A percentile compares a stretch with the other conserved stretches of the same genome.
Conservation (phyloP, 495 filamentous ascomycete species). For the Pseudomonodictys pantanalensis region DNA sequence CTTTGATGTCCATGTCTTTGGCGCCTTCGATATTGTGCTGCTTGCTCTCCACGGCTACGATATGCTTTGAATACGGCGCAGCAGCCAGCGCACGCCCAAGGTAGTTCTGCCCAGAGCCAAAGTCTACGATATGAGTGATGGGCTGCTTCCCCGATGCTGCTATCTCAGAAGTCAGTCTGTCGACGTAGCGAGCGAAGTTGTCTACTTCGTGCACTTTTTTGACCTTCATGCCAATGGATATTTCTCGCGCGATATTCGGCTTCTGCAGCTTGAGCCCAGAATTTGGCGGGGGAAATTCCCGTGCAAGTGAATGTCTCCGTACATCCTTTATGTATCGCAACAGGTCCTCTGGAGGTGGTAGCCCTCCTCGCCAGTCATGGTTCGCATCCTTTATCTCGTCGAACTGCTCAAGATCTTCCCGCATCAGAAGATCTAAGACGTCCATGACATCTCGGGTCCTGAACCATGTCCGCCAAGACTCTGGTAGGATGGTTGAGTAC, state of each 20-base stretch:
- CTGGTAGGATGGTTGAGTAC: constrained; percentile 69
- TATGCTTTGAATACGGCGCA: constrained; percentile 76
- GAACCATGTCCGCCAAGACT: constrained; percentile 79
- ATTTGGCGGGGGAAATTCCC: constrained; percentile 50
- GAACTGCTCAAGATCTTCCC: constrained; percentile 60
- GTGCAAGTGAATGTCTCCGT: constrained; percentile 62
- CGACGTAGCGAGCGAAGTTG: constrained; percentile 62
- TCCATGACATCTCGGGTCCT: constrained; percentile 63
- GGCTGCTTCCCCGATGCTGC: constrained; percentile 41
- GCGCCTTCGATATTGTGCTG: constrained; percentile 82
- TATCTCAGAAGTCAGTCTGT: constrained; percentile 52
- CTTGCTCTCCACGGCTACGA: constrained; percentile 87
- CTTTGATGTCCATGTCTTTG: constrained; percentile 73
- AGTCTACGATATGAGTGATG: constrained; percentile 89
- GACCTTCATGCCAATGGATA: constrained; percentile 87
- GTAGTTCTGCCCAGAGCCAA: constrained; percentile 95
- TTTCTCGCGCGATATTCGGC: constrained; percentile 56
- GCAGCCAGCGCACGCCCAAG: constrained; percentile 83
- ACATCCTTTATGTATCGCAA: constrained; percentile 72
- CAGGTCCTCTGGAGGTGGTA: constrained; percentile 64
- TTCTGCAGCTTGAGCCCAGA: constrained; percentile 26
- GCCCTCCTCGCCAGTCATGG: constrained; percentile 49
- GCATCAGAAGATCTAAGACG: constrained; percentile 74
- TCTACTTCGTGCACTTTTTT: constrained; percentile 93
- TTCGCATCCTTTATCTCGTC: constrained; percentile 12